Evolutionary conservation across 2,329 filamentous ascomycete genomes (phyloP).

Genomic region (Leptoxyphium fumago): DNA sequence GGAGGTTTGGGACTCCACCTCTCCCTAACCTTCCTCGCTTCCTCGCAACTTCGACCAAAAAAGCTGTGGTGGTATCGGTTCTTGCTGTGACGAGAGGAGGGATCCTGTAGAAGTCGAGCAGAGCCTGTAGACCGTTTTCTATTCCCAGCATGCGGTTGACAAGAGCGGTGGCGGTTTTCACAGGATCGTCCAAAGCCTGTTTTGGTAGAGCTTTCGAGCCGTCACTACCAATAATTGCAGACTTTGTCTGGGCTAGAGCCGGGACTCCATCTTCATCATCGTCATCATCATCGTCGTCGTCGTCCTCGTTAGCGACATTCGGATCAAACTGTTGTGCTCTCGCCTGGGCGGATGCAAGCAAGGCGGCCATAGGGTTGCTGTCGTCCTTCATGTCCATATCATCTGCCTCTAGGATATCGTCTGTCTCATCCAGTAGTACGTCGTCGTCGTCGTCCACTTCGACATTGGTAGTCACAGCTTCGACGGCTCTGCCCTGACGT

Average conservation of each 20-base stretch:
- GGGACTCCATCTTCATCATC: slow-evolving; percentile 34
- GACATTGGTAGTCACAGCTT: slow-evolving; percentile 23
- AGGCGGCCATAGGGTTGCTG: slow-evolving; percentile 81
- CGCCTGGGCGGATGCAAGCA: slow-evolving; percentile 68
- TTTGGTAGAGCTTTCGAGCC: slow-evolving; percentile 66
- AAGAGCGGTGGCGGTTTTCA: slow-evolving; percentile 76
- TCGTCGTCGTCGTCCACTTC: slow-evolving; percentile 36
- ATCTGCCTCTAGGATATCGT: slow-evolving; percentile 13
- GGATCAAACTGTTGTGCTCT: slow-evolving; percentile 56
- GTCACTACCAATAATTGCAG: slow-evolving; percentile 37
- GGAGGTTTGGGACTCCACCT: slow-evolving; percentile 79
- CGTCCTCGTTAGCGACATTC: slow-evolving; percentile 42
- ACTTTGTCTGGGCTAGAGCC: slow-evolving; percentile 43
- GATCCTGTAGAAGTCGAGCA: slow-evolving; percentile 72
- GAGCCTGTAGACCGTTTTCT: slow-evolving; percentile 58
- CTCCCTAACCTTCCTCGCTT: slow-evolving; percentile 80
- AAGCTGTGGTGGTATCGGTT: slow-evolving; percentile 73
- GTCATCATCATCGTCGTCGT: slow-evolving; percentile 42
- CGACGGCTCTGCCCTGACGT: slow-evolving; percentile 19
- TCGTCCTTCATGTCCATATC: slow-evolving; percentile 43
- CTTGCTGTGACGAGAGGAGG: slow-evolving; percentile 55
- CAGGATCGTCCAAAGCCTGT: slow-evolving; percentile 83
- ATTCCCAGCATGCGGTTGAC: slow-evolving; percentile 63
- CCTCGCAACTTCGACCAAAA: slow-evolving; percentile 84
- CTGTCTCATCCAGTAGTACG: slow-evolving; percentile 28